Evolutionary conservation across 306 rosid genomes (phyloP), one percentile per base, ranked within the genome.

Genomic region (Prinsepia uniflora): DNA sequence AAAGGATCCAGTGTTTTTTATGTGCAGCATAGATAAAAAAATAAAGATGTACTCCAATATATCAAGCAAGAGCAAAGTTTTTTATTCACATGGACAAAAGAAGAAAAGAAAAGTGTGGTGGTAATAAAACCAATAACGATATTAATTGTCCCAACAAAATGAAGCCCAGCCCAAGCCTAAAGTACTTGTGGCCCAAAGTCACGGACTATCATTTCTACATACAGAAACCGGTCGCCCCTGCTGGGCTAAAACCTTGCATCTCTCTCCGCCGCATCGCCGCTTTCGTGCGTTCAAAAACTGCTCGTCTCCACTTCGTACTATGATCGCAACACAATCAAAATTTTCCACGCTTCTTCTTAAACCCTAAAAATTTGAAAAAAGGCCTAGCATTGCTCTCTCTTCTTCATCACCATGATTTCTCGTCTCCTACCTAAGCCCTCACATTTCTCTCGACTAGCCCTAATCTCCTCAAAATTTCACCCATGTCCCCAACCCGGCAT

Each of bases 341-440:
- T 46, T 12, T 1, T 6, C 6, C 57, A 3, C 3, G n/a, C 3
- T n/a, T 40, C 39, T 14, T n/a, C 34, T 50, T 67, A 67, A 18
- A 18, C 62, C 61, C 72, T 68, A 42, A 18, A 68, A 52, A 20
- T 22, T 56, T 6, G 39, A 41, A 39, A 52, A 18, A 24, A 60
- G 30, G 5, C 42, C 39, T 11, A 10, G 5, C 36, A 55, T 55
- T 55, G 2, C 10, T n/a, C 58, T 18, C 8, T 58, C 34, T 67
- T 36, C 71, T 30, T 41, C 9, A 60, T 19, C 88, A 80, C 79
- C 72, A 93, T 93, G 98, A 94, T 90, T 69, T 84, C 98, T 66
- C 97, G 97, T 71, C 78, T 93, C 42, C 78, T 93, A 8, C 90
- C 94, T 19, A 93, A 84, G 80, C 73, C 94, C 76, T 81, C 83